Evolutionary conservation across 75 land plant genomes (phyloP).

Genomic region (Pinus albicaulis): DNA sequence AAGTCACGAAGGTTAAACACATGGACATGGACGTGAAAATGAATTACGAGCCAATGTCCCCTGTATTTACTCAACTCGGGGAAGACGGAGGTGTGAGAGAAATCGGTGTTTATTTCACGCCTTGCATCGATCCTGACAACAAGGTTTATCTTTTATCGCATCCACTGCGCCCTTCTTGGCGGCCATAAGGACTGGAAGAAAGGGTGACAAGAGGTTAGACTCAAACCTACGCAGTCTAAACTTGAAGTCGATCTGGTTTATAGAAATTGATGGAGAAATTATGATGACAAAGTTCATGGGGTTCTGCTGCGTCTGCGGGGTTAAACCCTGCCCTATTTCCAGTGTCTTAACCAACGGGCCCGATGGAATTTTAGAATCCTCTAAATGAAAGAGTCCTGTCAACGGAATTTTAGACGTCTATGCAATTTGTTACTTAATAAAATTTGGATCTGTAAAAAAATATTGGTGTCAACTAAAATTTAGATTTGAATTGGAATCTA

Average conservation of each 20-base stretch:
- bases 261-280: slow-evolving; percentile 55
- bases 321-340: no score
- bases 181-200: slow-evolving; percentile 74
- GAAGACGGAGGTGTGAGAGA: slow-evolving; percentile 64
- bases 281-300: slow-evolving; percentile 35
- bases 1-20: background rate
- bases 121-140: slow-evolving; percentile 42
- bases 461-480: no score
- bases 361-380: no score
- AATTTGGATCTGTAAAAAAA: no score
- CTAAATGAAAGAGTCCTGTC: no score
- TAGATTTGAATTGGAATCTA: no score
- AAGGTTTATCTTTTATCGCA: slow-evolving; percentile 73
- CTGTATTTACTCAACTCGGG: background rate
- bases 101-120: slow-evolving; percentile 68
- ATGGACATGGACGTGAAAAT: background rate
- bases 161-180: slow-evolving; percentile 70
- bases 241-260: slow-evolving; percentile 64
- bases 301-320: no score
- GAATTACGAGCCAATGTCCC: background rate
- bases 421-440: no score
- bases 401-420: no score
- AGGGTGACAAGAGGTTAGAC: slow-evolving; percentile 77
- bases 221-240: slow-evolving; percentile 50
- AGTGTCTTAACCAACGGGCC: no score